A percentile compares a stretch with the other conserved stretches of the same genome.
Evolutionary conservation across 345 rosid species (phyloP).

Genomic region (Salix caprea): DNA sequence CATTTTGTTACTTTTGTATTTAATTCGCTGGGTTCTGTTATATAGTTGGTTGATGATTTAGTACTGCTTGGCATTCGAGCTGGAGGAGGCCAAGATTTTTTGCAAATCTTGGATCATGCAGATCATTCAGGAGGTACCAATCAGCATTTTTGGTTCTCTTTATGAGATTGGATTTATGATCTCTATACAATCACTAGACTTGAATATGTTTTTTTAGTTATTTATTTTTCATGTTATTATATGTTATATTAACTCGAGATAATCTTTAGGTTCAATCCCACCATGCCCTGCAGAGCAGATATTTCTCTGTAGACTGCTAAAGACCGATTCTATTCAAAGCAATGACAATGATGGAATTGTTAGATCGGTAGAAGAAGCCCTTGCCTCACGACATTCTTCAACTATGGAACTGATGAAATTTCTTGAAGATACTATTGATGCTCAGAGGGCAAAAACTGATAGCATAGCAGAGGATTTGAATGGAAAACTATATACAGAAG

Average conservation of each 20-base stretch:
- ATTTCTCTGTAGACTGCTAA: conserved; percentile 77
- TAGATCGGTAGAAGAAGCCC: conserved; percentile 56
- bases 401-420: conserved; percentile 61
- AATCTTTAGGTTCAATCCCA: conserved; percentile 58
- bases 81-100: conserved; percentile 49
- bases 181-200: not conserved
- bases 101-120: conserved; percentile 41
- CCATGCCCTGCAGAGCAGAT: conserved; percentile 67
- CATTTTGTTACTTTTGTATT: not conserved
- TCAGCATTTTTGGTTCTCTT: conserved; percentile 5
- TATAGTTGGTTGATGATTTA: conserved; percentile 87
- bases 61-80: conserved; percentile 65
- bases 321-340: conserved; percentile 47
- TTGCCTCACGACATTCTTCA: conserved; percentile 57
- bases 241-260: conserved; percentile 18
- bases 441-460: conserved; percentile 58
- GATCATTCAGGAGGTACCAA: conserved; percentile 48
- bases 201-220: too few relatives aligned
- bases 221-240: too few relatives aligned
- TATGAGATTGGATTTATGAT: not conserved
- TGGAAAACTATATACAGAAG: conserved; percentile 53
- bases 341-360: conserved; percentile 36
- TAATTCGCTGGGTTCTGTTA: conserved; percentile 4
- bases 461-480: conserved; percentile 42
- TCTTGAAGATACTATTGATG: conserved; percentile 55